A percentile compares a stretch with the other conserved stretches of the same genome.
phyloP scores from a whole-genome alignment of 176 grass and related monocot species.

The Melocanna baccifera region DNA sequence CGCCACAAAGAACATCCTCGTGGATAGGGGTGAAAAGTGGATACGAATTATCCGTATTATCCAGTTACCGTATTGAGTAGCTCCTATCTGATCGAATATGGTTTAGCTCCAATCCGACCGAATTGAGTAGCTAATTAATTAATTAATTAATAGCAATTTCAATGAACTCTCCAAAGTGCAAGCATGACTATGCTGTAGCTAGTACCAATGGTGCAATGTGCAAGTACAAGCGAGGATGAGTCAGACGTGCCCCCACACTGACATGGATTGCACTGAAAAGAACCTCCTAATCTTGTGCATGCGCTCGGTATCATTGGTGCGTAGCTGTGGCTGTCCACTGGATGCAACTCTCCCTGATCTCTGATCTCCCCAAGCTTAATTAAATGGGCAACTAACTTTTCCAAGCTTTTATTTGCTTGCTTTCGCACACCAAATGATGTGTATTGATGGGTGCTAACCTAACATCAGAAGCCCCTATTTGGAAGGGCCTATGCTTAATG shows the following conservation, averaged over 20 bases:
- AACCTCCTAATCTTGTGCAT: background rate
- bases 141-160: background rate
- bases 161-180: background rate
- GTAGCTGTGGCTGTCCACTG: constrained; percentile 29
- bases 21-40: too few relatives aligned
- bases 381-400: constrained; percentile 33
- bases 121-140: too few relatives aligned
- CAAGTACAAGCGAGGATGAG: constrained; percentile 25
- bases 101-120: too few relatives aligned
- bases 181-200: background rate
- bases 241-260: constrained; percentile 16
- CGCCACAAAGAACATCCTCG: background rate
- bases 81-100: too few relatives aligned
- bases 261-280: constrained; percentile 33
- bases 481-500: background rate
- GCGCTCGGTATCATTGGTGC: constrained; percentile 21
- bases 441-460: background rate
- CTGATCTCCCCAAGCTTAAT: background rate
- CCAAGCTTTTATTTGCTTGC: background rate
- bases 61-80: too few relatives aligned
- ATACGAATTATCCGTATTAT: too few relatives aligned
- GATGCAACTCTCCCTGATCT: background rate
- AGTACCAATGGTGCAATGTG: background rate
- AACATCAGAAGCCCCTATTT: background rate
- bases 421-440: background rate